These are phyloP conservation scores for Tulasnella sp. DNA, from an alignment of 768 basidiomycete species.

Conservation along the genomic window DNA sequence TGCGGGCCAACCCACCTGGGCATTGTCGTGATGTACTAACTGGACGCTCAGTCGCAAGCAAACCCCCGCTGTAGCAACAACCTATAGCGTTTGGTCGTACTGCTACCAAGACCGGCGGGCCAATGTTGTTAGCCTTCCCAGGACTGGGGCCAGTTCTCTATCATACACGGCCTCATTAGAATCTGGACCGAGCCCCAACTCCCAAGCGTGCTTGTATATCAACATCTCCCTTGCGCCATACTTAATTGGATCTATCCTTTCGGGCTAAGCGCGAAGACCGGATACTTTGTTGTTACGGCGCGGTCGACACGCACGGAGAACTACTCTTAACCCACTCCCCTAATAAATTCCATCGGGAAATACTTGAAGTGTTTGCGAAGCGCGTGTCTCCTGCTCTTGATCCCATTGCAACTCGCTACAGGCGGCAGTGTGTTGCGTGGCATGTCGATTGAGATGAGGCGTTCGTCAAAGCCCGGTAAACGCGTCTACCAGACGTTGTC, in stretches of 20 bases:
- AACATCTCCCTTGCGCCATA: neutral
- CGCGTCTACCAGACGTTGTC: neutral
- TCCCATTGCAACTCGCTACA: neutral
- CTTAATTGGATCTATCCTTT: neutral
- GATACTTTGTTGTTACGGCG: neutral
- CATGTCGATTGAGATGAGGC: neutral
- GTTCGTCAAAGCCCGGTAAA: neutral
- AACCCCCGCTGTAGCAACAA: neutral
- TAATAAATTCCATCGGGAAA: neutral
- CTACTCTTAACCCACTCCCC: neutral
- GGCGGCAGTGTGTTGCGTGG: neutral
- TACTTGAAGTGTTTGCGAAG: neutral
- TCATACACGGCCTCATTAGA: neutral
- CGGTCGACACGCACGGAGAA: too few species aligned
- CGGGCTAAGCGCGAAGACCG: neutral
- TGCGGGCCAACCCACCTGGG: neutral
- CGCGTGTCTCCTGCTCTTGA: neutral
- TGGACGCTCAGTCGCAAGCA: neutral
- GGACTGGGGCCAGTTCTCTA: neutral
- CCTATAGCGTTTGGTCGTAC: neutral
- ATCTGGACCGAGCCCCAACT: neutral
- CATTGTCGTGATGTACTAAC: neutral
- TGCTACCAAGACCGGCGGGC: neutral
- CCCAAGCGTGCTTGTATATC: neutral
- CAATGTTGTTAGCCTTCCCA: neutral